Base-by-base conservation (phyloP, 2,329 filamentous ascomycete species). In the Cladosporium sp. region DNA sequence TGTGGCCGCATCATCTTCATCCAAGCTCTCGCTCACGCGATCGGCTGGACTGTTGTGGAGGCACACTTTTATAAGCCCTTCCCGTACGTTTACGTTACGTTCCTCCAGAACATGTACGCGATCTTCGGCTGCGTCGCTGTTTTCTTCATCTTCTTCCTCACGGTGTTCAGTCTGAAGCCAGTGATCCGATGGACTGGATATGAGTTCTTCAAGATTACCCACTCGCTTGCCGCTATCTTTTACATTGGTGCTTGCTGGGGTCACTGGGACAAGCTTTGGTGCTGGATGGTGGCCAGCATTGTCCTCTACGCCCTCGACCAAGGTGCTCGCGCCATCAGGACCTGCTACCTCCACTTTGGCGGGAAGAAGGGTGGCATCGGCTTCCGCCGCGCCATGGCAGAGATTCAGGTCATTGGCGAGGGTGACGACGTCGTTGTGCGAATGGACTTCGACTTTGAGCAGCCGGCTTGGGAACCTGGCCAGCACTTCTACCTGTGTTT, bases 181-280 rank as follows among this genome's bases (percentile, higher is more conserved):
- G 82, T 75, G 1, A 85, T 89, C 51, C 74, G 77, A 7, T 67
- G 77, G 41, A 88, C 84, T 0, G 86, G 86, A 2, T 88, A 91
- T 65, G 86, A 90, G 59, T 82, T 85, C 67, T 90, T 90, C 73
- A 78, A 85, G 53, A 88, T 88, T 62, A 70, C 78, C 0, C 86
- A 90, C 62, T 88, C 88, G 58, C 72, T 88, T 11, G 71, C 89
- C 2, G 86, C 85, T 9, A 80, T 85, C 70, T 65, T 89, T 4
- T 91, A 88, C 65, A 78, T 90, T 11, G 86, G 84, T 4, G 85
- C 84, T 3, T 85, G 84, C 66, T 88, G 84, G 78, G 85, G 78
- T 1, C 86, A 91, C 62, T 91, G 86, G 86, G 65, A 74, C 43
- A 71, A 82, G 43, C 71, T 90, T 3, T 74, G 78, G 40, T 86